phyloP scores from a whole-genome alignment of 1,284 basidiomycete genomes.

The Ganoderma boninense region DNA sequence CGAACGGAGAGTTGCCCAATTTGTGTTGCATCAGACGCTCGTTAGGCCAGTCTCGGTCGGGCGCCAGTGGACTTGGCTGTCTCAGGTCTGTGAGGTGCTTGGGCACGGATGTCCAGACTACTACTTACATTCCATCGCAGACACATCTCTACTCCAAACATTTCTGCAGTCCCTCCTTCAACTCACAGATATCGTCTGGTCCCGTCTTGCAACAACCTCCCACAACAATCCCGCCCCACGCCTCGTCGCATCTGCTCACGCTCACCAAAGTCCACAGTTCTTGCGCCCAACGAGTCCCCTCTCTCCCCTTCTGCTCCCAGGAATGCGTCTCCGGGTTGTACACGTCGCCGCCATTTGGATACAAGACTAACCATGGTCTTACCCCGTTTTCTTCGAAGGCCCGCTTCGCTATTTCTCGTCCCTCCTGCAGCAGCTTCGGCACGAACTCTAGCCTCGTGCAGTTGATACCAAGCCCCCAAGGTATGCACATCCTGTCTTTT shows the following conservation, averaged over 20 bases:
- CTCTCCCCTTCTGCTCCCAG: slow-evolving; percentile 46
- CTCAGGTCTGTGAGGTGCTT: no score
- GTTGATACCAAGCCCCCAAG: slow-evolving; percentile 73
- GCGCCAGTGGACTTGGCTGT: background rate
- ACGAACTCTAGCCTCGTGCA: slow-evolving; percentile 63
- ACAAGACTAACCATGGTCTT: slow-evolving; percentile 68
- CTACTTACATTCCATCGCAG: background rate
- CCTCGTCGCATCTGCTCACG: slow-evolving; percentile 27
- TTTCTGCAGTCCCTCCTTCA: slow-evolving; percentile 20
- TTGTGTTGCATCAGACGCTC: background rate
- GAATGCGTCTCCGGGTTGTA: slow-evolving; percentile 59
- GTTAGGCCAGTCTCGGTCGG: no score
- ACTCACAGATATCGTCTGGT: slow-evolving; percentile 62
- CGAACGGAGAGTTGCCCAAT: background rate
- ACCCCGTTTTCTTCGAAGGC: slow-evolving; percentile 10
- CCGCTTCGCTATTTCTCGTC: slow-evolving; percentile 29
- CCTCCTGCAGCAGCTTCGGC: slow-evolving; percentile 44
- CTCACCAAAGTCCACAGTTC: slow-evolving; percentile 44
- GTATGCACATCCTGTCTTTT: slow-evolving; percentile 37
- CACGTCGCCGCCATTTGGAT: slow-evolving; percentile 75
- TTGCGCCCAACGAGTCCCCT: slow-evolving; percentile 52
- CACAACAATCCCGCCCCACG: slow-evolving; percentile 65
- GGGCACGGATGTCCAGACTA: background rate
- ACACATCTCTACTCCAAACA: background rate
- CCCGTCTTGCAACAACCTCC: slow-evolving; percentile 88